phyloP scores from a whole-genome alignment of 2,329 filamentous ascomycete species.

The Sarocladium strictum region DNA sequence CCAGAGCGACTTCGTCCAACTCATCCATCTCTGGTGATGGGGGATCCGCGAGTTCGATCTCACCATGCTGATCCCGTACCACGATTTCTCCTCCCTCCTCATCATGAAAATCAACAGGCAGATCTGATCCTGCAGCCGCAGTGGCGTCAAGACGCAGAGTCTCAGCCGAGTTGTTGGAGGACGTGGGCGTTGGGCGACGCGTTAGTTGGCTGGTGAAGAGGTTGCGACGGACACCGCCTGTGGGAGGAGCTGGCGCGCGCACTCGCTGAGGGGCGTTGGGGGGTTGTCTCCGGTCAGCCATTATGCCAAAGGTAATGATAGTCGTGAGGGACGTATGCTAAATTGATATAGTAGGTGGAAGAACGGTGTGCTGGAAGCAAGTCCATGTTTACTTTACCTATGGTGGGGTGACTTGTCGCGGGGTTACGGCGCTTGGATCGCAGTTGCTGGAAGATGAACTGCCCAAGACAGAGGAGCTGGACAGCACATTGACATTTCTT shows the following conservation, averaged over 20 bases:
- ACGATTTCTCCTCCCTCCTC: constrained; percentile 43
- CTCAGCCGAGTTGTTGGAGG: constrained; percentile 30
- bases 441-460: not conserved
- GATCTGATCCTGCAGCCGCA: not conserved
- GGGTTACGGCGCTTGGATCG: not conserved
- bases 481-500: no score
- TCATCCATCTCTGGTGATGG: constrained; percentile 48
- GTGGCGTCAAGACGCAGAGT: constrained; percentile 39
- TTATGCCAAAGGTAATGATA: not conserved
- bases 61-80: constrained; percentile 56
- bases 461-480: no score
- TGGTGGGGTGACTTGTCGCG: constrained; percentile 13
- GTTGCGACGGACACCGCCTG: constrained; percentile 32
- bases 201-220: constrained; percentile 49
- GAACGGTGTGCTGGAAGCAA: not conserved
- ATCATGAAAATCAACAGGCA: not conserved
- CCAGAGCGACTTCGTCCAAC: constrained; percentile 47
- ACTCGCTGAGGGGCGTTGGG: constrained; percentile 3
- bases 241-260: not conserved
- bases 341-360: not conserved
- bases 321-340: not conserved
- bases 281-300: constrained; percentile 11
- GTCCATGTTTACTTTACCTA: not conserved
- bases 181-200: constrained; percentile 5
- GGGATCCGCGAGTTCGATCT: constrained; percentile 54